These are phyloP conservation scores for Artemisia argyi DNA, from an alignment of 129 eudicot species.

Conservation along the genomic window DNA sequence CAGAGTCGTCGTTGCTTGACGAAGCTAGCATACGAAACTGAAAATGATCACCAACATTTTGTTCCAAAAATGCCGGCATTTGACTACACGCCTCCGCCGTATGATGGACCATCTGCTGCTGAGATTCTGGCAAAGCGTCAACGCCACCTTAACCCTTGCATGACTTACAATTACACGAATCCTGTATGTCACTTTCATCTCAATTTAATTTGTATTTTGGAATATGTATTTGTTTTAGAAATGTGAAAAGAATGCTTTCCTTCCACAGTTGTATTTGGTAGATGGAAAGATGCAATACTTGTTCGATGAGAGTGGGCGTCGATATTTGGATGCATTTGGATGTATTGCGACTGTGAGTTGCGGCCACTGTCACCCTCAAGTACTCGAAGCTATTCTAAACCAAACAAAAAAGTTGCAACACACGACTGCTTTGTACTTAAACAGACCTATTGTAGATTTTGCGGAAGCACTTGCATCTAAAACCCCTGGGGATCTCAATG, in stretches of 20 bases:
- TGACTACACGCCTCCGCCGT: conserved; percentile 66
- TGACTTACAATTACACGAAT: conserved; percentile 45
- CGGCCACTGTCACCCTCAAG: conserved; percentile 80
- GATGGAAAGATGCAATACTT: conserved; percentile 86
- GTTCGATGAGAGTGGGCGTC: conserved; percentile 64
- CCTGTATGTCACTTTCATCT: conserved; percentile 36
- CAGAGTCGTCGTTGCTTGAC: no score
- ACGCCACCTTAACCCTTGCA: conserved; percentile 60
- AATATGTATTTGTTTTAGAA: neutral
- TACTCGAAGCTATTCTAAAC: conserved; percentile 57
- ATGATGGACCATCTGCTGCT: conserved; percentile 59
- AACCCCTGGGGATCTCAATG: conserved; percentile 83
- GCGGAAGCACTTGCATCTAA: conserved; percentile 80
- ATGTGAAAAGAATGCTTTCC: conserved; percentile 6
- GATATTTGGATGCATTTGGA: conserved; percentile 75
- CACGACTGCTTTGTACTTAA: conserved; percentile 69
- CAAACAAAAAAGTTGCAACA: conserved; percentile 67
- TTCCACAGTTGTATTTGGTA: conserved; percentile 58
- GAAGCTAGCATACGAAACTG: neutral
- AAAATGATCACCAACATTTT: conserved; percentile 22
- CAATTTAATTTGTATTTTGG: neutral
- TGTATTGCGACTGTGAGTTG: conserved; percentile 77
- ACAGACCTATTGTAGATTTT: conserved; percentile 59
- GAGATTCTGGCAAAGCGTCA: conserved; percentile 54
- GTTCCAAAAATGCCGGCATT: conserved; percentile 63